Base-by-base conservation (phyloP, 1,284 basidiomycete species). In the Cryptococcus wingfieldii region DNA sequence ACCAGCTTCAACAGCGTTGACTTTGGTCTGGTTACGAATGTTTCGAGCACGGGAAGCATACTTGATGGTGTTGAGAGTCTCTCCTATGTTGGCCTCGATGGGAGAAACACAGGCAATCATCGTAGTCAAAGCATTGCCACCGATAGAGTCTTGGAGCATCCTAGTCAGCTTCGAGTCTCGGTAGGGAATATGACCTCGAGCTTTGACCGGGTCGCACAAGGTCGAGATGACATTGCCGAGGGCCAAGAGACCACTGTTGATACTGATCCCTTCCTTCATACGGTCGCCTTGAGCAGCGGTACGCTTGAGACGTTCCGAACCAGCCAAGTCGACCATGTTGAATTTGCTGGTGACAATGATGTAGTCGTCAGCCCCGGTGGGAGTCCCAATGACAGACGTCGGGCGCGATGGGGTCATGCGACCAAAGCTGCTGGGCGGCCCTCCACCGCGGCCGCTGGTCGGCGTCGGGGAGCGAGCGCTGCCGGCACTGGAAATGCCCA, bases 91-190 rank as follows among this genome's bases (percentile, higher is more conserved):
- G 84, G 86, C 95, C 77, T 98, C 96, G 38, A 77, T 72, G 7
- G 94, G 89, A 62, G 92, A 95, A 59, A 98, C 88, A 76, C 96
- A 98, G 10, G 95, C 95, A 64, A 98, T 93, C 96, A 98, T 98
- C 62, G 97, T 86, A 3, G 96, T 98, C 70, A 96, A 89, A 1
- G 95, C 89, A 75, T 98, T 98, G 39, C 95, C 95, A 47, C 95
- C 95, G n/a, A 98, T 84, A 13, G 94, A 98, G 76, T 98, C 94
- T 85, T 98, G 94, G 14, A 98, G 81, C 57, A 84, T 78, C 43
- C 93, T 86, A 4, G 93, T 97, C 64, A 98, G 87, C 77, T 98
- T 98, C 13, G 91, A 95, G 78, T 98, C 94, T 51, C 94, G 91
- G 77, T 98, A 98, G 5, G 94, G 94, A 54, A 98, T 83, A 77